Base-by-base conservation (phyloP, 2,329 filamentous ascomycete genomes). In the Diaporthe australafricana region DNA sequence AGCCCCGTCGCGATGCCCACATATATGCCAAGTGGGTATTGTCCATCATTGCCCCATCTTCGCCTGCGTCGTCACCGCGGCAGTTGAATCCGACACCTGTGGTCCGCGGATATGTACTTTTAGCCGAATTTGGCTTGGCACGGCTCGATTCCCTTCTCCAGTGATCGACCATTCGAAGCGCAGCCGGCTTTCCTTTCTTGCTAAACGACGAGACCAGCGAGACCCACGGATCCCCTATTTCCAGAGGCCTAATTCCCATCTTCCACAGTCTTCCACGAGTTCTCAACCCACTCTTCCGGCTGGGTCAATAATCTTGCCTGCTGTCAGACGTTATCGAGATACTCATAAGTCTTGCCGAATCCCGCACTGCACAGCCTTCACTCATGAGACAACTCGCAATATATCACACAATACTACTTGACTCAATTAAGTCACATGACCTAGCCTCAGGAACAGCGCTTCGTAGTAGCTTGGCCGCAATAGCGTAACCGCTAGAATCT, bases 171-270 rank as follows among this genome's bases (percentile, higher is more conserved):
- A 50, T 12, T 30, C 45, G 60, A 25, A 2, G 30, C 45, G 14
- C 42, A 42, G 48, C 30, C 27, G 35, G 42, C 60, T 35, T 48
- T 50, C 60, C 45, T 38, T 38, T 65, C 17, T 50, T 1, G 60
- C n/a, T 65, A 14, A 20, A 63, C 4, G 27, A 20, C n/a, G 7
- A 42, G 45, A 5, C 20, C 42, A 48, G 38, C n/a, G 38, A 30
- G 60, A 35, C n/a, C 60, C 60, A 65, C n/a, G 5, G 14, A 50
- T 65, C 60, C 45, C 60, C 30, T 65, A 38, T 65, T 47, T n/a
- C n/a, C n/a, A 50, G 30, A 50, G 30, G 30, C 25, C 20, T 38
- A 16, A 20, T 20, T 5, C 27, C 27, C 45, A 50, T 20, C 60
- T 27, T 25, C 30, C 30, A 25, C 6, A 20, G 30, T 9, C 22